Conservation (phyloP, 345 rosid genomes). For the Anastatica hierochuntica region DNA sequence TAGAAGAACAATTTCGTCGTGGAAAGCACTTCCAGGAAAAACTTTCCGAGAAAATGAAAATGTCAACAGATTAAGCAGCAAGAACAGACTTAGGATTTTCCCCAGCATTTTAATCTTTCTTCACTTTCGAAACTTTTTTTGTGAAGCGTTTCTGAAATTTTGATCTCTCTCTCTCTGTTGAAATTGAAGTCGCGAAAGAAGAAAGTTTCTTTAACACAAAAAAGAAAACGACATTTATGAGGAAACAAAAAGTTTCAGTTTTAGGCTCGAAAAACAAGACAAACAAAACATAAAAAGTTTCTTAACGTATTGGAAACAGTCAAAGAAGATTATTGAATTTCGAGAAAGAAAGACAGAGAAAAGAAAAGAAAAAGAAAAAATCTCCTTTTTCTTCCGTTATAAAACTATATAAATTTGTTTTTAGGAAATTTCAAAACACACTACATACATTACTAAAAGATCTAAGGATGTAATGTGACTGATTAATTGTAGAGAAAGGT, state of each 20-base stretch:
- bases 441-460: neutral
- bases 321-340: constrained; percentile 19
- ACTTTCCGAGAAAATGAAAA: constrained; percentile 21
- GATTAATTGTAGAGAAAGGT: too few species aligned
- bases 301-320: constrained; percentile 26
- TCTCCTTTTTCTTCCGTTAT: neutral
- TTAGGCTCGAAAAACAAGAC: constrained; percentile 18
- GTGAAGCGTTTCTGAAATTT: too few species aligned
- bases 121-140: neutral
- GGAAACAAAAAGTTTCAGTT: neutral
- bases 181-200: constrained; percentile 20
- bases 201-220: constrained; percentile 16
- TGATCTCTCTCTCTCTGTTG: too few species aligned
- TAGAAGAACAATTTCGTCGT: constrained; percentile 22
- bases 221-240: constrained; percentile 22
- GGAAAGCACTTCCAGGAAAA: constrained; percentile 1
- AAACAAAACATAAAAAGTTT: neutral
- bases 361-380: neutral
- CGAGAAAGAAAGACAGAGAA: constrained; percentile 12
- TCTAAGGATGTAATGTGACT: too few species aligned
- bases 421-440: constrained; percentile 1
- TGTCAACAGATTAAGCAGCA: constrained; percentile 9
- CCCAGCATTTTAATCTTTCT: constrained; percentile 5
- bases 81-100: constrained; percentile 5
- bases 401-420: neutral